Evolutionary conservation across 1,139 yeast genomes (phyloP).

Genomic region (Geotrichum bryndzae): DNA sequence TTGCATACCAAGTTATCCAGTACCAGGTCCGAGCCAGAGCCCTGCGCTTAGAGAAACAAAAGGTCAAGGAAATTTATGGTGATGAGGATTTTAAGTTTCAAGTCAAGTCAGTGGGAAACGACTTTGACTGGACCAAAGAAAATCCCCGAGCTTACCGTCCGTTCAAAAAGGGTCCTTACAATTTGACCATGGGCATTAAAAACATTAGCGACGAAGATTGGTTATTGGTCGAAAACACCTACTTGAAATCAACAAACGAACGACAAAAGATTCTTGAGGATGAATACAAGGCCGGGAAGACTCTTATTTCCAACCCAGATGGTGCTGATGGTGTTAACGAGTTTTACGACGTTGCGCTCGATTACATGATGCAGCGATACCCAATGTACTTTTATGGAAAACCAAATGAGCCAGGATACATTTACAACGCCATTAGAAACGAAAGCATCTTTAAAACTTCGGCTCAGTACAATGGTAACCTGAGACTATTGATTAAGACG

Average conservation of each 20-base stretch:
- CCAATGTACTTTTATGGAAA: constrained; percentile 49
- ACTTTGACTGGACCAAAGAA: constrained; percentile 42
- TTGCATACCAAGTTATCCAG: background rate
- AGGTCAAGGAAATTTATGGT: background rate
- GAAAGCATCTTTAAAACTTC: constrained; percentile 38
- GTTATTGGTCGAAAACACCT: constrained; percentile 62
- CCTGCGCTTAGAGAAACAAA: background rate
- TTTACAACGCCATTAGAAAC: constrained; percentile 43
- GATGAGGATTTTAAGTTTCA: background rate
- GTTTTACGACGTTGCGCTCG: constrained; percentile 47
- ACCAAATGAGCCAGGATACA: constrained; percentile 24
- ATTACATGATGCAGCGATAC: constrained; percentile 49
- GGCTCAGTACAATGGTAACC: constrained; percentile 4
- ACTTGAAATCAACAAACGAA: constrained; percentile 42
- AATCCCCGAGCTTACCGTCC: constrained; percentile 55
- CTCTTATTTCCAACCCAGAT: constrained; percentile 38
- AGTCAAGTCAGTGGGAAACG: constrained; percentile 1
- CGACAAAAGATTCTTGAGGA: constrained; percentile 41
- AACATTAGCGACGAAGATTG: constrained; percentile 54
- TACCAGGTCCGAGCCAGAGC: background rate
- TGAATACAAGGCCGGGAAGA: constrained; percentile 41
- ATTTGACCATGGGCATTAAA: constrained; percentile 63
- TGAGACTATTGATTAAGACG: constrained; percentile 40
- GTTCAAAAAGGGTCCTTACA: constrained; percentile 55
- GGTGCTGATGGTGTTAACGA: constrained; percentile 49